Base-by-base conservation (phyloP, 306 rosid genomes). In the Purshia tridentata region DNA sequence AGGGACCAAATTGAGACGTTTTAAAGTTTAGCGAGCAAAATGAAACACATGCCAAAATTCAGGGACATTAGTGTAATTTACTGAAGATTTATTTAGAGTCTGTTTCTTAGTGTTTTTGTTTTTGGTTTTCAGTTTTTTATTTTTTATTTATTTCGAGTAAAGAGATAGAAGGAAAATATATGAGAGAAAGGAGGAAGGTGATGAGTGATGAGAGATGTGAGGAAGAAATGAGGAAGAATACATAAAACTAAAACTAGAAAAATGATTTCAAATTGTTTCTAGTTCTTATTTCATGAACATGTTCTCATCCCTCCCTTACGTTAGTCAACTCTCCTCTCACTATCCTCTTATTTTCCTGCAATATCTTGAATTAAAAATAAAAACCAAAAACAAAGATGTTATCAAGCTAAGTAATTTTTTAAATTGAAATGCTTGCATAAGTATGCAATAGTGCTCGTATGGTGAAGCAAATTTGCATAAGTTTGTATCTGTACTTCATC, bases 61-160 rank as follows among this genome's bases (percentile, higher is more conserved):
- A 29, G 35, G 35, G 35, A 29, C 35, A 29, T 29, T 29, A 29
- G 35, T 29, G 35, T 29, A 29, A 29, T 29, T 29, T 29, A 29
- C 35, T 3, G 35, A 29, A 29, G 35, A 29, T 29, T 29, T 29
- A 13, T 18, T 7, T 40, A 12, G 9, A 19, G 11, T 44, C 29
- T 8, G 10, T 18, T 18, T 11, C 6, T 9, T 14, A 15, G 39
- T 37, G 10, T 37, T 16, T 60, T 37, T n/a, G 15, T 40, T 40
- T 9, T 62, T 37, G 62, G 22, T 49, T 8, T 22, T 56, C 49
- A 29, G 35, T 29, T 55, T n/a, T 62, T n/a, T 35, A 48, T 45
- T 67, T 20, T 45, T 50, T n/a, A 6, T 70, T 45, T 68, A 79
- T 1, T 29, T 29, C n/a, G n/a, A 53, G 5, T 76, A n/a, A 18